phyloP scores from a whole-genome alignment of 306 rosid genomes.

The Vigna nakashimae region DNA sequence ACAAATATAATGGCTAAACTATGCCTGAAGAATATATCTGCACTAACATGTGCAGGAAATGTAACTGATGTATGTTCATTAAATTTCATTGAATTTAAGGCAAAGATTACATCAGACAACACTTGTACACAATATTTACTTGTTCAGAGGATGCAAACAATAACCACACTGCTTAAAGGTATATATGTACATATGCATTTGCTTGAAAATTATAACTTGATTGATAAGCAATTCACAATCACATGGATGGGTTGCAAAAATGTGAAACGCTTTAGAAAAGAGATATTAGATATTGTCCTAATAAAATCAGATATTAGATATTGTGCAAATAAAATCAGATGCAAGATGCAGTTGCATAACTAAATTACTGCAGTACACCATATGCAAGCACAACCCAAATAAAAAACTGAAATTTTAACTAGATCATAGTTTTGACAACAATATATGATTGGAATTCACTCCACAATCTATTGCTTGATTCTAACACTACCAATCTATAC shows the following conservation, averaged over 20 bases:
- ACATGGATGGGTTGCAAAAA: conserved; percentile 27
- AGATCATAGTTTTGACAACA: not conserved
- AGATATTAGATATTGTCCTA: not conserved
- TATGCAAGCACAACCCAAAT: not conserved
- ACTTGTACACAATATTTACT: not conserved
- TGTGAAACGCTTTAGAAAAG: not conserved
- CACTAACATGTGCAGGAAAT: not conserved
- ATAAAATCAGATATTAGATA: too few relatives aligned
- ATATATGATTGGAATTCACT: conserved; percentile 12
- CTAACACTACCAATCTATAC: not conserved
- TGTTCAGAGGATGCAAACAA: not conserved
- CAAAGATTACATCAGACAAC: not conserved
- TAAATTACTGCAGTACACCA: not conserved
- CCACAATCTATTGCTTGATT: not conserved
- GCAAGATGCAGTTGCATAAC: not conserved
- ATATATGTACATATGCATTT: not conserved
- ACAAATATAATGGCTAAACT: conserved; percentile 30
- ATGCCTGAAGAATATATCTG: not conserved
- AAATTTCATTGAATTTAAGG: conserved; percentile 17
- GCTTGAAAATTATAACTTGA: not conserved
- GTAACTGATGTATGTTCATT: not conserved
- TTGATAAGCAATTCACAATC: not conserved
- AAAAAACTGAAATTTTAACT: not conserved
- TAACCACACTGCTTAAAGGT: not conserved
- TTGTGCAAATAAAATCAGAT: not conserved